These are phyloP conservation scores for Krasilnikovozyma curviuscula DNA, from an alignment of 768 basidiomycete genomes.

Conservation along the genomic window DNA sequence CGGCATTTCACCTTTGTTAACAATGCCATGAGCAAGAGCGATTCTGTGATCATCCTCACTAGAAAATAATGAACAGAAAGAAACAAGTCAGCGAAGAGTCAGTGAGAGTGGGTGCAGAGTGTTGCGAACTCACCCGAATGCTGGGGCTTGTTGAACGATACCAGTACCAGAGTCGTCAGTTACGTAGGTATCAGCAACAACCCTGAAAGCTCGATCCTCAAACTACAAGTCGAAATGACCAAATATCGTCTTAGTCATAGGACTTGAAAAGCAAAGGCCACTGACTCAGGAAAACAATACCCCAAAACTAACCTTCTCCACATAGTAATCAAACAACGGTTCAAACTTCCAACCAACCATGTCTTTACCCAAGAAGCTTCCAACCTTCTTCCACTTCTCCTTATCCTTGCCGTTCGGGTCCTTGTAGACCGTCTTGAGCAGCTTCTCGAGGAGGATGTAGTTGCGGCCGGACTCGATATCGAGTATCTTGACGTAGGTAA, in stretches of 20 bases:
- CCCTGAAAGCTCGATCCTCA: conserved; percentile 74
- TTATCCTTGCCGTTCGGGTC: conserved; percentile 49
- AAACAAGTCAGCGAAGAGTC: too few relatives aligned
- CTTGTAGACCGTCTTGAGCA: conserved; percentile 78
- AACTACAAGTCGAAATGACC: conserved; percentile 34
- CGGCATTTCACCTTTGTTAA: conserved; percentile 77
- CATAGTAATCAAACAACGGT: conserved; percentile 91
- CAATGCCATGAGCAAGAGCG: conserved; percentile 59
- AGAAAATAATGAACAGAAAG: too few relatives aligned
- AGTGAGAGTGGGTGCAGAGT: too few relatives aligned
- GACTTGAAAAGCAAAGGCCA: not conserved
- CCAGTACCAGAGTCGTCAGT: conserved; percentile 86
- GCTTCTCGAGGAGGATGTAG: conserved; percentile 75
- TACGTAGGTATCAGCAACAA: conserved; percentile 79
- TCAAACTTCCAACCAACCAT: conserved; percentile 93
- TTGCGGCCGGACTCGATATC: conserved; percentile 69
- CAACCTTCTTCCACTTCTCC: conserved; percentile 73
- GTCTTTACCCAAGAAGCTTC: conserved; percentile 68
- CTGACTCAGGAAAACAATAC: not conserved
- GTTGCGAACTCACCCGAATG: too few relatives aligned
- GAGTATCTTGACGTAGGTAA: conserved; percentile 88
- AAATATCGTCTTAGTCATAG: not conserved
- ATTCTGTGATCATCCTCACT: conserved; percentile 96
- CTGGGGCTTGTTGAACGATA: conserved; percentile 96
- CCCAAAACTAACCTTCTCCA: conserved; percentile 48